A percentile compares a stretch with the other conserved stretches of the same genome.
phyloP scores from a whole-genome alignment of 169 alveolate genomes.

The Perkinsus marinus region DNA sequence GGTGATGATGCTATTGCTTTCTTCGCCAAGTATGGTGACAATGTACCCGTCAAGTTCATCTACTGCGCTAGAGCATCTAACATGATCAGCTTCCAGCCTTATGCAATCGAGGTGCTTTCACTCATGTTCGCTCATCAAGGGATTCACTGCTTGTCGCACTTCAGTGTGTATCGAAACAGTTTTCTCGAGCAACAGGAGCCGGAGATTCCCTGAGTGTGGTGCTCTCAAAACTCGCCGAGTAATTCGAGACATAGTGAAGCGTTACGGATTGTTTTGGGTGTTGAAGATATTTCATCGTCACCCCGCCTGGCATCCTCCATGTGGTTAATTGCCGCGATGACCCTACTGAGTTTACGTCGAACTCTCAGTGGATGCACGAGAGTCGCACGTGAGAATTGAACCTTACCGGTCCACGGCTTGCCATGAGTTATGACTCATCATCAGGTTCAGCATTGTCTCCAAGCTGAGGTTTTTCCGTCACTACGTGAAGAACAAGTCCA shows the following conservation, averaged over 20 bases:
- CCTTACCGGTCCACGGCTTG: neutral
- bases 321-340: neutral
- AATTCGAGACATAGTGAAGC: neutral
- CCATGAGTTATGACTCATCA: neutral
- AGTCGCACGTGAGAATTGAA: neutral
- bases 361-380: neutral
- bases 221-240: neutral
- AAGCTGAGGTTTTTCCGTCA: neutral
- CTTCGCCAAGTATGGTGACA: conserved; percentile 68
- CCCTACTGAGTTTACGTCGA: neutral
- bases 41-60: conserved; percentile 58
- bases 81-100: conserved; percentile 48
- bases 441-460: neutral
- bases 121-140: neutral
- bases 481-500: neutral
- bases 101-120: conserved; percentile 53
- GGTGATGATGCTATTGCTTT: conserved; percentile 71
- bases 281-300: neutral
- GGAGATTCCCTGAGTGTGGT: neutral
- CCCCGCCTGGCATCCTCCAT: neutral
- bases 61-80: conserved; percentile 46
- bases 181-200: neutral
- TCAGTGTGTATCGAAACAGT: neutral
- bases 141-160: neutral
- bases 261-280: neutral